Conservation (phyloP, 2,329 filamentous ascomycete genomes). For the Escovopsis sp. region DNA sequence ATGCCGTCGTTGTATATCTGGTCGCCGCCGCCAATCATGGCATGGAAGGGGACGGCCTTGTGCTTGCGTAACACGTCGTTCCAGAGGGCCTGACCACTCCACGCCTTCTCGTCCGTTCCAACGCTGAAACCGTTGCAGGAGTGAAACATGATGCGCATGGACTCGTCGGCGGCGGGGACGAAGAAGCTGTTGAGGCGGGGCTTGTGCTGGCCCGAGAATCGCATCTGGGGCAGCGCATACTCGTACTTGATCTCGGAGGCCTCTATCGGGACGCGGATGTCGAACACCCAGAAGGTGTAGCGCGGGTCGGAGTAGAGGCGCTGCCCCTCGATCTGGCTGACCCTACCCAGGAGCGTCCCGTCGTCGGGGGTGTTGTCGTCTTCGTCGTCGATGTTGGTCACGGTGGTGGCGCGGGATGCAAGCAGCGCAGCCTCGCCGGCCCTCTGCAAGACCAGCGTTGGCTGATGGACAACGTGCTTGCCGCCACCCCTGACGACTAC, state of each 20-base stretch:
- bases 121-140: slow-evolving; percentile 95
- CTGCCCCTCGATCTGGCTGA: slow-evolving; percentile 23
- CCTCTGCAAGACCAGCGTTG: slow-evolving; percentile 42
- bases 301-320: slow-evolving; percentile 50
- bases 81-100: slow-evolving; percentile 88
- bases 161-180: slow-evolving; percentile 66
- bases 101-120: slow-evolving; percentile 69
- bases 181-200: slow-evolving; percentile 58
- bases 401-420: slow-evolving; percentile 2
- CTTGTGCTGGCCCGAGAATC: slow-evolving; percentile 42
- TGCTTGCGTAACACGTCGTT: slow-evolving; percentile 82
- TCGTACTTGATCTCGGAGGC: slow-evolving; percentile 59
- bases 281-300: slow-evolving; percentile 90
- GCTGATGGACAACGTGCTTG: slow-evolving; percentile 38
- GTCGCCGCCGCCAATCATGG: slow-evolving; percentile 89
- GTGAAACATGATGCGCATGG: slow-evolving; percentile 98
- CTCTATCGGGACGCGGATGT: slow-evolving; percentile 62
- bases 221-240: slow-evolving; percentile 57
- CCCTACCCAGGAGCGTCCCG: slow-evolving; percentile 25
- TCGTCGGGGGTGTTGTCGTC: slow-evolving; percentile 13
- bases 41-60: slow-evolving; percentile 70
- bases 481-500: slow-evolving; percentile 64
- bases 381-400: slow-evolving; percentile 11
- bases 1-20: slow-evolving; percentile 96
- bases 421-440: slow-evolving; percentile 15